These are phyloP conservation scores for Saturnispora hagleri DNA, from an alignment of 805 yeast genomes.

Conservation along the genomic window DNA sequence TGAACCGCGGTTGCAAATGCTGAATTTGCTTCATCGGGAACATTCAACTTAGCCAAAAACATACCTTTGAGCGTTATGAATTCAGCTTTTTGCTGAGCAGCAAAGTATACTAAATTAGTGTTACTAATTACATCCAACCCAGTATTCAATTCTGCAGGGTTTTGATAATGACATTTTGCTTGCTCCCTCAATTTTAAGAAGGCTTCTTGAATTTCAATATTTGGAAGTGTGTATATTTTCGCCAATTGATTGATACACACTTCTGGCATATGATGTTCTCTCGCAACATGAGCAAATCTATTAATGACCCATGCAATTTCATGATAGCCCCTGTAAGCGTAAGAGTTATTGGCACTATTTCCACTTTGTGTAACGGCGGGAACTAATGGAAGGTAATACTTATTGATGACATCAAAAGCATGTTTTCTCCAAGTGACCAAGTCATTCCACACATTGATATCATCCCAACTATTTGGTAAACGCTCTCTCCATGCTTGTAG, in stretches of 20 bases:
- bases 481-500: constrained; percentile 98
- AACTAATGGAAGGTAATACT: constrained; percentile 85
- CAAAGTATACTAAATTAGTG: constrained; percentile 91
- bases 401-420: constrained; percentile 92
- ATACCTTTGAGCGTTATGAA: constrained; percentile 96
- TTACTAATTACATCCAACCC: constrained; percentile 96
- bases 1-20: constrained; percentile 98
- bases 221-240: constrained; percentile 90
- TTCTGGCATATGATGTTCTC: constrained; percentile 94
- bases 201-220: constrained; percentile 97
- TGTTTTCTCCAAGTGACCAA: constrained; percentile 98
- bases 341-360: constrained; percentile 72
- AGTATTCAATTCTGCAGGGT: constrained; percentile 80
- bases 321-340: constrained; percentile 95
- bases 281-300: constrained; percentile 95
- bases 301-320: constrained; percentile 99
- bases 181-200: constrained; percentile 92
- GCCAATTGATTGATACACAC: constrained; percentile 91
- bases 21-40: constrained; percentile 91
- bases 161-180: constrained; percentile 95
- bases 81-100: constrained; percentile 96
- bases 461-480: constrained; percentile 94
- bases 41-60: constrained; percentile 87
- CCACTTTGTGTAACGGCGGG: constrained; percentile 72
- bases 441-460: constrained; percentile 95